These are phyloP conservation scores for Penicillium coffeae DNA, from an alignment of 495 filamentous ascomycete species.

Conservation along the genomic window DNA sequence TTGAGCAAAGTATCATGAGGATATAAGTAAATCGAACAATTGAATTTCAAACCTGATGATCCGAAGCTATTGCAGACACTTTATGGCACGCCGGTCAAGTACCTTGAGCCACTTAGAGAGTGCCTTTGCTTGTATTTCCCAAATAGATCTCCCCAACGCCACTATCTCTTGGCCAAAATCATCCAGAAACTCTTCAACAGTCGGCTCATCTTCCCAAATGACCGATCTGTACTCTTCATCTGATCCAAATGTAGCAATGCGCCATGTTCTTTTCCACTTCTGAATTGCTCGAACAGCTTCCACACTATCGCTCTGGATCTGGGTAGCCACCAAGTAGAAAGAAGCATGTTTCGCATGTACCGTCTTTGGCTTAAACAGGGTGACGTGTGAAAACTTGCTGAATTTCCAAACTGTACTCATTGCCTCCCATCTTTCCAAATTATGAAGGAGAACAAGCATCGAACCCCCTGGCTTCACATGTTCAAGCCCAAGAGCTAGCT, in stretches of 20 bases:
- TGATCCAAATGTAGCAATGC: neutral
- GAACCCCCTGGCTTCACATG: slow-evolving; percentile 42
- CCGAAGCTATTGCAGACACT: too few species aligned
- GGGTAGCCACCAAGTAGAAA: slow-evolving; percentile 54
- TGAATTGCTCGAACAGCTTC: slow-evolving; percentile 34
- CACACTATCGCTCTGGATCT: slow-evolving; percentile 31
- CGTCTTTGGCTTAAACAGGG: slow-evolving; percentile 45
- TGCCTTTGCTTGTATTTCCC: neutral
- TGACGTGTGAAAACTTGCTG: slow-evolving; percentile 38
- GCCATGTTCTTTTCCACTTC: neutral
- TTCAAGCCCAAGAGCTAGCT: slow-evolving; percentile 48
- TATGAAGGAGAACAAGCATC: slow-evolving; percentile 50
- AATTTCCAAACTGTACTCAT: slow-evolving; percentile 41
- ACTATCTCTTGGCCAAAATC: neutral
- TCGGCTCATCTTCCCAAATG: neutral
- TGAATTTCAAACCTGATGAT: neutral
- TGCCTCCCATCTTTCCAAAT: slow-evolving; percentile 40
- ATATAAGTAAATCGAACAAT: too few species aligned
- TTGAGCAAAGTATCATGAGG: too few species aligned
- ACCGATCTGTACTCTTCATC: neutral
- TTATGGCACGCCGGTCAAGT: neutral
- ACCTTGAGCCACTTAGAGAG: neutral
- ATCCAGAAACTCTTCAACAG: neutral
- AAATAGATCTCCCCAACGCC: neutral
- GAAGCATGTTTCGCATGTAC: slow-evolving; percentile 44